Evolutionary conservation across 768 basidiomycete genomes (phyloP).

Genomic region (Termitomyces sp.): DNA sequence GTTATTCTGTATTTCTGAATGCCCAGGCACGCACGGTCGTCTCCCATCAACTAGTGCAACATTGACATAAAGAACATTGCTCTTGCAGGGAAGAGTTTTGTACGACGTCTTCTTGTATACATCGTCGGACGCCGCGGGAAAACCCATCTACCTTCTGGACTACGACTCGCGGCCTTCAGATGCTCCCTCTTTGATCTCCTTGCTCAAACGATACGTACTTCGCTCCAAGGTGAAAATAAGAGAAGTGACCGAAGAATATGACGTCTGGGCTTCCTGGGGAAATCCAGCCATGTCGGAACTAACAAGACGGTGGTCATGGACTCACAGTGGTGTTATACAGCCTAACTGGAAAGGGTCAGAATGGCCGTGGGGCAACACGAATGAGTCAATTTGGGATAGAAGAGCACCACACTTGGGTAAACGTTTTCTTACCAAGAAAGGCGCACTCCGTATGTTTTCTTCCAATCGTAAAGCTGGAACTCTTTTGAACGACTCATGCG

Average conservation of each 20-base stretch:
- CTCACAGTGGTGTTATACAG: slow-evolving; percentile 73
- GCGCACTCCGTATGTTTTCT: slow-evolving; percentile 60
- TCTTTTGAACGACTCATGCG: not conserved
- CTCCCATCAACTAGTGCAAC: not conserved
- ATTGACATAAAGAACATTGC: slow-evolving; percentile 10
- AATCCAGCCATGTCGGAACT: slow-evolving; percentile 21
- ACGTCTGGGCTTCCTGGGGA: slow-evolving; percentile 82
- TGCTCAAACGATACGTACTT: slow-evolving; percentile 80
- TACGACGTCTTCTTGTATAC: slow-evolving; percentile 87
- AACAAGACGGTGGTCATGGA: slow-evolving; percentile 38
- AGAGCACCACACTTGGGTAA: slow-evolving; percentile 77
- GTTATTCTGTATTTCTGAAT: slow-evolving; percentile 71
- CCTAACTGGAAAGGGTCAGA: slow-evolving; percentile 53
- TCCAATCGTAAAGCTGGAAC: not conserved
- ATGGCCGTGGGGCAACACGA: slow-evolving; percentile 58
- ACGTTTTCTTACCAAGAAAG: slow-evolving; percentile 64
- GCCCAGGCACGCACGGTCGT: slow-evolving; percentile 54
- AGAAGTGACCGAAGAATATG: slow-evolving; percentile 72
- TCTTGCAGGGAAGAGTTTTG: slow-evolving; percentile 74
- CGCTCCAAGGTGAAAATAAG: slow-evolving; percentile 84
- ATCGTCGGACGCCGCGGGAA: slow-evolving; percentile 33
- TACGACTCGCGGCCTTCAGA: slow-evolving; percentile 60
- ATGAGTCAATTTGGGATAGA: slow-evolving; percentile 51
- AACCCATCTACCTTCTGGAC: slow-evolving; percentile 61
- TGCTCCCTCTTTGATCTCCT: slow-evolving; percentile 53